Conservation (phyloP, 2,329 filamentous ascomycete genomes). For the Xylariaceae sp. region DNA sequence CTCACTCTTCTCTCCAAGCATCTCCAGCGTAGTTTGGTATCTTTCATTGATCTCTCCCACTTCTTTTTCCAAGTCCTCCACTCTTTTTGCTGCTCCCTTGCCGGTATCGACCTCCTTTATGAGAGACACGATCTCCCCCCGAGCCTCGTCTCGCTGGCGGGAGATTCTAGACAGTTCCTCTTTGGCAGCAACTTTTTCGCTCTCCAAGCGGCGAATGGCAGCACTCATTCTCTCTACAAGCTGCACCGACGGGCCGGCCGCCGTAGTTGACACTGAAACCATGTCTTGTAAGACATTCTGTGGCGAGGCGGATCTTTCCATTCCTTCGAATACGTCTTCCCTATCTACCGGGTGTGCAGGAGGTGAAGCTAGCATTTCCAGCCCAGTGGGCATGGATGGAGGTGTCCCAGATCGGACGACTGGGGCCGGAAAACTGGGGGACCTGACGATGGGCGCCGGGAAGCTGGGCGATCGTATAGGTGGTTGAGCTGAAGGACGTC, state of each 20-base stretch:
- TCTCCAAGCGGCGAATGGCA: slow-evolving; percentile 84
- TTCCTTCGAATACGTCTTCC: slow-evolving; percentile 47
- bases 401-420: slow-evolving; percentile 30
- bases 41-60: slow-evolving; percentile 66
- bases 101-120: slow-evolving; percentile 83
- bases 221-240: slow-evolving; percentile 95
- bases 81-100: slow-evolving; percentile 53
- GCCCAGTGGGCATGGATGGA: slow-evolving; percentile 45
- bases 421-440: slow-evolving; percentile 34
- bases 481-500: slow-evolving; percentile 49
- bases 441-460: slow-evolving; percentile 35
- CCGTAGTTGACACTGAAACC: slow-evolving; percentile 83
- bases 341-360: slow-evolving; percentile 41
- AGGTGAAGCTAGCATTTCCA: slow-evolving; percentile 37
- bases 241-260: slow-evolving; percentile 87
- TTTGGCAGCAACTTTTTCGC: slow-evolving; percentile 81
- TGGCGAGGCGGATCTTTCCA: slow-evolving; percentile 55
- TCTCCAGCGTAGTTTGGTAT: slow-evolving; percentile 87
- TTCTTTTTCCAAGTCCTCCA: slow-evolving; percentile 63
- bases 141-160: slow-evolving; percentile 84
- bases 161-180: slow-evolving; percentile 80
- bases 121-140: slow-evolving; percentile 83
- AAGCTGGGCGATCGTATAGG: slow-evolving; percentile 37
- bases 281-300: slow-evolving; percentile 75
- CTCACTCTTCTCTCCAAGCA: slow-evolving; percentile 97